Conservation (phyloP, 2,329 filamentous ascomycete species). For the Fusarium sambucinum region DNA sequence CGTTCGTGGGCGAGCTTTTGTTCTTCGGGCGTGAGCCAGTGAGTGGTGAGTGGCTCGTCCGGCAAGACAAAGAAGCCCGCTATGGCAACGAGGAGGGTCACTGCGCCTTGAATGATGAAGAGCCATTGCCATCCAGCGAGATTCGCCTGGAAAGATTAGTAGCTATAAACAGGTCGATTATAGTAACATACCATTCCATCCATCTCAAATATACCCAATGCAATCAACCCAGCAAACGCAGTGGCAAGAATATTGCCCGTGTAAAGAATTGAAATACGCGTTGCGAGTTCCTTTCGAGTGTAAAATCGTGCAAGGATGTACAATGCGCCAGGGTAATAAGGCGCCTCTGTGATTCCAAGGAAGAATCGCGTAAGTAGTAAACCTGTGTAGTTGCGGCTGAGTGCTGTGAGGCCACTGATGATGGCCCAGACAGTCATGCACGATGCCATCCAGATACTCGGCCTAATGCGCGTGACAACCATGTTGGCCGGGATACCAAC, state of each 20-base stretch:
- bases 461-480: constrained; percentile 57
- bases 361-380: constrained; percentile 62
- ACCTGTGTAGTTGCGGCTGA: constrained; percentile 60
- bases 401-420: constrained; percentile 60
- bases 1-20: constrained; percentile 56
- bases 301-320: constrained; percentile 66
- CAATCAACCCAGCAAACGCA: constrained; percentile 59
- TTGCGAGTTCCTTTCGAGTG: constrained; percentile 61
- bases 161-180: accelerated
- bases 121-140: constrained; percentile 56
- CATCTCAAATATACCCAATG: constrained; percentile 55
- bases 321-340: constrained; percentile 53
- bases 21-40: constrained; percentile 57
- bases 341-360: constrained; percentile 56
- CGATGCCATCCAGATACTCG: constrained; percentile 55
- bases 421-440: constrained; percentile 62
- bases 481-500: constrained; percentile 58
- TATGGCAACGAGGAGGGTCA: constrained; percentile 43
- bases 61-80: constrained; percentile 45
- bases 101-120: constrained; percentile 74
- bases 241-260: constrained; percentile 53
- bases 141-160: not conserved
- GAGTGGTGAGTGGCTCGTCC: constrained; percentile 58
- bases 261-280: constrained; percentile 59
- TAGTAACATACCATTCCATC: constrained; percentile 34